Evolutionary conservation across 768 basidiomycete genomes (phyloP), one percentile per base, ranked within the genome.

Genomic region (Lactarius sp.): DNA sequence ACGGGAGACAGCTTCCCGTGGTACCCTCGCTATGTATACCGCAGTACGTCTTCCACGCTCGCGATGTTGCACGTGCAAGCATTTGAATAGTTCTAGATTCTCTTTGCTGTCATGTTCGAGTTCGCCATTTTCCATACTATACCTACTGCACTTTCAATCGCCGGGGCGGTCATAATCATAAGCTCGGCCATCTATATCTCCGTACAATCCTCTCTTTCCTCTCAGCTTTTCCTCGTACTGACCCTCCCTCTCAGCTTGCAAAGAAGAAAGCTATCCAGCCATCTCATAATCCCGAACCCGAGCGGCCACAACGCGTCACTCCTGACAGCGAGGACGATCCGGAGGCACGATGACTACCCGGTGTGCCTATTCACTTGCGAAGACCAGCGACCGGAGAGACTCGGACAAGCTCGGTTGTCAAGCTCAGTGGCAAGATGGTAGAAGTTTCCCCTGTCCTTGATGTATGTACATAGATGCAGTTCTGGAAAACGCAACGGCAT

Each of bases 41-140:
- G 80, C 83, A 72, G 82, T 79, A 46, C 41, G 70, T 59, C 73
- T 73, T 44, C 50, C 16, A 66, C 74, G 61, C 20, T 41, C 41
- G 5, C 16, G n/a, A 42, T 14, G 37, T 47, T 7, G 20, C 39
- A 6, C 34, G 52, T 49, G 13, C 10, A 27, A 16, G 22, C 4
- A 12, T 7, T 16, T 55, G 6, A 13, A 57, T 36, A 12, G 4
- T 36, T 31, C 22, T 56, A 57, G 81, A 80, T 91, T 51, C 76
- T 90, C n/a, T 92, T 87, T 70, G 84, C 88, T 0, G 77, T 81
- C 2, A 70, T 84, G 13, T 75, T 91, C 10, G 87, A 94, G 71
- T 76, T 81, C 6, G 67, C 87, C 42, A 79, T 88, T 69, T 90
- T 92, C 72, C 77, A 83, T 49, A 79, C 79, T 0, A 71, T 76